A percentile compares a stretch with the other conserved stretches of the same genome.
These are phyloP conservation scores for Botrytis fragariae DNA, from an alignment of 2,329 filamentous ascomycete genomes.

Conservation along the genomic window DNA sequence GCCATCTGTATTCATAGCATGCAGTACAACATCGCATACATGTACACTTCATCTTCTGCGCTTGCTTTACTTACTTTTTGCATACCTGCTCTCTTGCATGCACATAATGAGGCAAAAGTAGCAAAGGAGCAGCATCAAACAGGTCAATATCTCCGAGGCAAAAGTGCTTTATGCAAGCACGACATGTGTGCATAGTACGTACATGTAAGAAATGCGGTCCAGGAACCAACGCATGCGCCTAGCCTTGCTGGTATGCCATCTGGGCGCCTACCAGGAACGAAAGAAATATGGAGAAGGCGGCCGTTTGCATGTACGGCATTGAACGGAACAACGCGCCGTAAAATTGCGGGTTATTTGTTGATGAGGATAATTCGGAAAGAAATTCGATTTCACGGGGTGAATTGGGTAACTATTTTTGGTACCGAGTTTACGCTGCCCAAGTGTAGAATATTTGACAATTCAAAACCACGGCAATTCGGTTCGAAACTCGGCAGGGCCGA, in stretches of 20 bases:
- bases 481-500: background rate
- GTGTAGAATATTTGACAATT: background rate
- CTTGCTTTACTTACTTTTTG: background rate
- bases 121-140: background rate
- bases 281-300: conserved; percentile 1
- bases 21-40: background rate
- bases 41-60: background rate
- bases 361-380: background rate
- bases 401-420: background rate
- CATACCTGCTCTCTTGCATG: background rate
- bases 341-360: background rate
- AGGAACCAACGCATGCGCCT: background rate
- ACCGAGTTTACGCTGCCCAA: background rate
- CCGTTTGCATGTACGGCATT: background rate
- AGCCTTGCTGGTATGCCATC: background rate
- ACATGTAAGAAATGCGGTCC: background rate
- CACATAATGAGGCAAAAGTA: background rate
- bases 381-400: background rate
- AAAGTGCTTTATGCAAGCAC: background rate
- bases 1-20: background rate
- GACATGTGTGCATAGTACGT: background rate
- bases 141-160: background rate
- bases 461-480: background rate
- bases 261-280: background rate
- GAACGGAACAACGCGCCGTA: background rate